Percentiles rank a stretch among this genome's conserved stretches.
Evolutionary conservation across 2,329 filamentous ascomycete species (phyloP).

Genomic region (Monosporascus ibericus): DNA sequence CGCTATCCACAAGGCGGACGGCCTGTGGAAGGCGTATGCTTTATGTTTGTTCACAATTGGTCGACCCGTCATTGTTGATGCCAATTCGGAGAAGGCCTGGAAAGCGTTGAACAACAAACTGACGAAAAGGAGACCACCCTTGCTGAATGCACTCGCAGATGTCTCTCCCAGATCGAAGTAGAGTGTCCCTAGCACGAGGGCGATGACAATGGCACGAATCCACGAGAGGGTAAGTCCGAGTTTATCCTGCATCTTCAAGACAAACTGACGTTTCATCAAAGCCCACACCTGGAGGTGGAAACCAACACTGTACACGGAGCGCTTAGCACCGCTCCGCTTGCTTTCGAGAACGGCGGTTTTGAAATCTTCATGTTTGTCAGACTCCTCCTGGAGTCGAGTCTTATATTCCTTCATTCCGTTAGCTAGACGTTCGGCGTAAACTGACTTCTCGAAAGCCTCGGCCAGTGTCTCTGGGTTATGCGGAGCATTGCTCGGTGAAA

Average conservation of each 20-base stretch:
- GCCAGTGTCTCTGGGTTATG: constrained; percentile 61
- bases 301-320: constrained; percentile 76
- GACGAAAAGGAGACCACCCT: constrained; percentile 77
- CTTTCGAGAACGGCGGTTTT: constrained; percentile 67
- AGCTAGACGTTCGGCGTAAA: constrained; percentile 48
- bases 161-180: constrained; percentile 64
- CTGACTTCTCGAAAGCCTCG: constrained; percentile 64
- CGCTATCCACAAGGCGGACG: constrained; percentile 75
- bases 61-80: constrained; percentile 67
- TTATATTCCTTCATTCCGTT: constrained; percentile 67
- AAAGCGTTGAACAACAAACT: constrained; percentile 82
- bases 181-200: constrained; percentile 72
- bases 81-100: constrained; percentile 74
- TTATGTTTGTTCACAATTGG: constrained; percentile 79
- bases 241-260: constrained; percentile 80
- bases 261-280: constrained; percentile 75
- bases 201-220: constrained; percentile 62
- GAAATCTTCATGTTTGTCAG: constrained; percentile 69
- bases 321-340: constrained; percentile 69
- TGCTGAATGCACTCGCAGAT: constrained; percentile 68
- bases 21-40: constrained; percentile 76
- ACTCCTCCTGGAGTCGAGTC: constrained; percentile 55
- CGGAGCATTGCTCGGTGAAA: constrained; percentile 60
- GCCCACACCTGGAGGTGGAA: constrained; percentile 81
- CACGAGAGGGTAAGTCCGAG: constrained; percentile 71